Evolutionary conservation across 805 yeast species (phyloP).

Genomic region (Spathaspora gorwiae): DNA sequence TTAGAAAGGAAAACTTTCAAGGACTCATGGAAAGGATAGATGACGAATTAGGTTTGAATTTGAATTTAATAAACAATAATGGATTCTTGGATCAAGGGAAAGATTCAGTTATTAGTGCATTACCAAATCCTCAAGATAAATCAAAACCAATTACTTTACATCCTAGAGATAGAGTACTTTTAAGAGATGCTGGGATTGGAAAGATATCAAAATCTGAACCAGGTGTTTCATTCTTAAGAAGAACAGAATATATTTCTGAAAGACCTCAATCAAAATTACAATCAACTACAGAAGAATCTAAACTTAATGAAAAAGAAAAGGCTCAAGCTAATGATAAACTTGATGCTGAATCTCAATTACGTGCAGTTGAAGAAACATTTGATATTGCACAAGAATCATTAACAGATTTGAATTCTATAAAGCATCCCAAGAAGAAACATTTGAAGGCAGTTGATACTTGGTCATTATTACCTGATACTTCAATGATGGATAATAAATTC

Average conservation of each 20-base stretch:
- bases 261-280: constrained; percentile 18
- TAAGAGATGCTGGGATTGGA: constrained; percentile 72
- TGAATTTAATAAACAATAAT: constrained; percentile 65
- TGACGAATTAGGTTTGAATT: constrained; percentile 67
- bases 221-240: constrained; percentile 77
- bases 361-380: constrained; percentile 75
- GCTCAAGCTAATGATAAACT: constrained; percentile 27
- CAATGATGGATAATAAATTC: constrained; percentile 79
- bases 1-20: constrained; percentile 69
- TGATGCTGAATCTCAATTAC: constrained; percentile 61
- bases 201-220: constrained; percentile 39
- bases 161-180: constrained; percentile 69
- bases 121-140: constrained; percentile 17
- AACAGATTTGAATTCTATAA: constrained; percentile 41
- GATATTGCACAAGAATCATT: constrained; percentile 51
- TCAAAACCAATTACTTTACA: constrained; percentile 48
- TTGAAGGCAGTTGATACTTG: constrained; percentile 72
- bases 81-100: constrained; percentile 64
- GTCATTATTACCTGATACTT: constrained; percentile 84
- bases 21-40: constrained; percentile 54
- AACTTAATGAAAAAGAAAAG: constrained; percentile 14
- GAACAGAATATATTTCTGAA: constrained; percentile 88
- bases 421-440: constrained; percentile 75
- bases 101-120: constrained; percentile 24
- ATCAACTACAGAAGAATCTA: constrained; percentile 8